phyloP scores from a whole-genome alignment of 169 alveolate genomes.

The Theileria annulata region DNA sequence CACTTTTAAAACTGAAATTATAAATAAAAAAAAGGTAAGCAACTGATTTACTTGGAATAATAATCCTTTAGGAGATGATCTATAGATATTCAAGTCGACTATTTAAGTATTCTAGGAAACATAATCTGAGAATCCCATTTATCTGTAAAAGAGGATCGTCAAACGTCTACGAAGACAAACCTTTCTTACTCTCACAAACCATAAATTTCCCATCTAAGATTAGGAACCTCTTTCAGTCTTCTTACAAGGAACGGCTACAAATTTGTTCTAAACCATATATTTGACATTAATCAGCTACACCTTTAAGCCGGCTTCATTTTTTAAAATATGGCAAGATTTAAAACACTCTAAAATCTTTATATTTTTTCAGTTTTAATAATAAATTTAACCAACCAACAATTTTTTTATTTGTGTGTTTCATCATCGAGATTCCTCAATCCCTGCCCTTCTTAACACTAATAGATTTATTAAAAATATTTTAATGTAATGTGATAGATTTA shows the following conservation, averaged over 20 bases:
- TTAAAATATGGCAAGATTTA: no score
- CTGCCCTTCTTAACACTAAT: background rate
- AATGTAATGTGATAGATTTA: background rate
- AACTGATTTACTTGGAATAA: background rate
- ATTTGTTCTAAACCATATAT: background rate
- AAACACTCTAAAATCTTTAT: no score
- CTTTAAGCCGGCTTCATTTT: no score
- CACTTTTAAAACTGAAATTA: conserved; percentile 11
- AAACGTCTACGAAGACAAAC: background rate
- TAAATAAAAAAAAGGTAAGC: conserved; percentile 18
- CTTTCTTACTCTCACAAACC: conserved; percentile 8
- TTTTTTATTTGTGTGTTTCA: no score
- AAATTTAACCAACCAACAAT: no score
- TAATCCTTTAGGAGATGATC: conserved; percentile 3
- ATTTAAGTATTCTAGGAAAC: background rate
- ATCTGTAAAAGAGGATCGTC: conserved; percentile 1
- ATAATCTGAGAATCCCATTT: conserved; percentile 15
- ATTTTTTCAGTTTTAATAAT: no score
- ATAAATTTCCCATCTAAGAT: conserved; percentile 4
- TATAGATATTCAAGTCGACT: background rate
- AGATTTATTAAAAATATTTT: background rate
- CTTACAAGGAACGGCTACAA: conserved; percentile 24
- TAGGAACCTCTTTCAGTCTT: background rate
- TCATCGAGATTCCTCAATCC: no score
- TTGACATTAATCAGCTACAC: no score